Evolutionary conservation across 2,329 filamentous ascomycete species (phyloP), one percentile per base, ranked within the genome.

Genomic region (Penicillium olsonii): DNA sequence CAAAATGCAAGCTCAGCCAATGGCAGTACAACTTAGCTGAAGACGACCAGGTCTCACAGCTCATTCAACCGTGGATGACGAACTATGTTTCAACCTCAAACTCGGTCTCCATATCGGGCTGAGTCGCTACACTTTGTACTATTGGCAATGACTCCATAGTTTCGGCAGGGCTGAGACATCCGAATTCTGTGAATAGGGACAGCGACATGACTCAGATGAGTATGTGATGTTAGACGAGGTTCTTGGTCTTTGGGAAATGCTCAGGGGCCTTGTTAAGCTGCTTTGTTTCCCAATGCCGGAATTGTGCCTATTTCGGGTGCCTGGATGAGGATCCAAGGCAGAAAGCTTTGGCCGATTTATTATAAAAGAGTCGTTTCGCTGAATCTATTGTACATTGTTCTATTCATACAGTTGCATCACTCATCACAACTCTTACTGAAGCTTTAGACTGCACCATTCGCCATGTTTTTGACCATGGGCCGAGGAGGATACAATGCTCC

Each of bases 401-500:
- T 31, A 40, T 50, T 40, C 27, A 29, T 45, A 50, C 42, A 50
- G 15, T 34, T 35, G 18, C 18, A 35, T 45, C 15, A 11, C 7
- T 15, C 29, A n/a, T 31, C 12, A 1, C 29, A 31, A 6, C 12
- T 11, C 29, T n/a, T 14, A 14, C 14, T 15, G 31, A 26, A 11
- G 19, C 26, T 27, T 27, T 5, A 5, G 26, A 20, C 34, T 8
- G 17, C 14, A 5, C 10, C 12, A 18, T 7, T 24, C 18, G 33
- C n/a, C 10, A 10, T 35, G 17, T 24, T 38, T 31, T 18, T 40
- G 43, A 55, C 45, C 52, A 71, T 71, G 68, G 72, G 71, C 41
- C 67, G 72, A 54, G 70, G 69, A 33, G 69, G 68, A 37, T 71
- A 71, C 57, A 71, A 72, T 60, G 42, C 42, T 11, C 45, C 56